Conservation (phyloP, 768 basidiomycete genomes). For the Kwoniella dejecticola region DNA sequence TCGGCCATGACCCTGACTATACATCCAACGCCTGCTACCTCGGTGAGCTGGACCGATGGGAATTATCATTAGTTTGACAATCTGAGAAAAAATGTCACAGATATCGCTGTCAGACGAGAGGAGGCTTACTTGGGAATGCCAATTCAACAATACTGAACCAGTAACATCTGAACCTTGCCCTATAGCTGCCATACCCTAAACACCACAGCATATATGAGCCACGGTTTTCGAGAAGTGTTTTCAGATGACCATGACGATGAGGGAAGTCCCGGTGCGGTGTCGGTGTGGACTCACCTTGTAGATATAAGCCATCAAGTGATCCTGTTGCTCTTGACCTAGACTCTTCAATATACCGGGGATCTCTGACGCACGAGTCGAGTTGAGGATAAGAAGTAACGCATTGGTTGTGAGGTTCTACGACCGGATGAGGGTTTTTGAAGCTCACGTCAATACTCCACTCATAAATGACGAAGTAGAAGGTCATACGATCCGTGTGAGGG, state of each 20-base stretch:
- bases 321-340: conserved; percentile 60
- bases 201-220: no score
- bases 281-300: conserved; percentile 71
- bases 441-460: background rate
- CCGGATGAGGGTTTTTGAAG: no score
- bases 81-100: no score
- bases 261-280: no score
- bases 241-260: no score
- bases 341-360: conserved; percentile 73
- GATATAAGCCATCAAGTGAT: conserved; percentile 94
- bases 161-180: conserved; percentile 65
- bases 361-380: conserved; percentile 88
- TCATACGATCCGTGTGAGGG: no score
- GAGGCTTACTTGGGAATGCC: conserved; percentile 89
- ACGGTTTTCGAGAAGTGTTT: no score
- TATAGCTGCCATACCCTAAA: conserved; percentile 70
- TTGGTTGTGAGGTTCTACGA: conserved; percentile 75
- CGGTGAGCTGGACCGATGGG: conserved; percentile 68
- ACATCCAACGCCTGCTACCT: conserved; percentile 89
- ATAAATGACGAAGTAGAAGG: no score
- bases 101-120: no score
- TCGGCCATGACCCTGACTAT: conserved; percentile 86
- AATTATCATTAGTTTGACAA: background rate
- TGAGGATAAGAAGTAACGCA: conserved; percentile 81
- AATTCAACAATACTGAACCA: conserved; percentile 72